Conservation (phyloP, 78 protist genomes). For the Paratrimastix pyriformis region DNA sequence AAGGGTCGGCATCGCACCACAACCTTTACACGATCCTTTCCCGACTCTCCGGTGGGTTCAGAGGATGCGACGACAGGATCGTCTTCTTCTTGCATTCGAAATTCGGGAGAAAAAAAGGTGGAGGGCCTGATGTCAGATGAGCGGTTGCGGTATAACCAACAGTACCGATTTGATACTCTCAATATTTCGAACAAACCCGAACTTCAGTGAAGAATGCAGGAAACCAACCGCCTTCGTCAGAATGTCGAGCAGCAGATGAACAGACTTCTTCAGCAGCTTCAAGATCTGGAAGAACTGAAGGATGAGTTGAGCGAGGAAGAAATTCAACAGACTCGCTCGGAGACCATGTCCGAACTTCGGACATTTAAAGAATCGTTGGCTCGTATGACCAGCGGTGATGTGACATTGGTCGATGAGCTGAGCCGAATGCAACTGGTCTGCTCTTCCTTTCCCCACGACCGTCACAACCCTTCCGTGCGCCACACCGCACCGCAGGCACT, state of each 20-base stretch:
- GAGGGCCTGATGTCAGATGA: too few species aligned
- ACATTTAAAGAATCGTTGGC: conserved; percentile 52
- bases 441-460: background rate
- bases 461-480: too few species aligned
- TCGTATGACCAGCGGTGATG: conserved; percentile 51
- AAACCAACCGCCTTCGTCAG: conserved; percentile 23
- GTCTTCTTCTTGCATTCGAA: too few species aligned
- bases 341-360: conserved; percentile 60
- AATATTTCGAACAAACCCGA: too few species aligned
- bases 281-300: conserved; percentile 31
- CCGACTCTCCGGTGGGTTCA: too few species aligned
- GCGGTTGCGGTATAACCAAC: too few species aligned
- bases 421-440: conserved; percentile 42
- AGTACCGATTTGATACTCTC: too few species aligned
- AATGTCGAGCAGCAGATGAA: conserved; percentile 33
- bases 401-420: conserved; percentile 60
- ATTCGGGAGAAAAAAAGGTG: too few species aligned
- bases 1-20: conserved; percentile 14
- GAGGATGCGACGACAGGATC: too few species aligned
- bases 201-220: too few species aligned
- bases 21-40: too few species aligned
- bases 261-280: conserved; percentile 29
- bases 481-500: conserved; percentile 42
- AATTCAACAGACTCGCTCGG: conserved; percentile 44
- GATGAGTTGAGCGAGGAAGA: conserved; percentile 46